Base-by-base conservation (phyloP, 805 yeast genomes). In the Ogataea glucozyma region DNA sequence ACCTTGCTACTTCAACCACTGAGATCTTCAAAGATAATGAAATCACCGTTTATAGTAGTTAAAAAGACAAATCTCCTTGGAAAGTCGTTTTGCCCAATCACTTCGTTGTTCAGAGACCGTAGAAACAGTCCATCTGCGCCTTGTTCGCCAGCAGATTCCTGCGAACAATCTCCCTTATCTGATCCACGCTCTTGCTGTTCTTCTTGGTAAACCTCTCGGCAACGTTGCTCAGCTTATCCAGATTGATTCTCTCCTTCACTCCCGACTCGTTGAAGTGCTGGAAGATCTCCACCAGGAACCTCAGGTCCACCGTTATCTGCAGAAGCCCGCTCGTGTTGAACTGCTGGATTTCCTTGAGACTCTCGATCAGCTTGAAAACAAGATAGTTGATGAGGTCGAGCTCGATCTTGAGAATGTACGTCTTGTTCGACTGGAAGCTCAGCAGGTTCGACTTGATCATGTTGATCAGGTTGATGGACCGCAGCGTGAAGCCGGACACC, bases 51-150 rank as follows among this genome's bases (percentile, higher is more conserved):
- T n/a, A n/a, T n/a, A n/a, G n/a, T n/a, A n/a, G n/a, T n/a, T n/a
- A n/a, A n/a, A n/a, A n/a, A n/a, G n/a, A n/a, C n/a, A n/a, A n/a
- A n/a, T n/a, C n/a, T n/a, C n/a, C n/a, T n/a, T n/a, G n/a, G n/a
- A n/a, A n/a, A n/a, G n/a, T n/a, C n/a, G n/a, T n/a, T n/a, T n/a
- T n/a, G n/a, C n/a, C n/a, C n/a, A n/a, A n/a, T n/a, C n/a, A n/a
- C n/a, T n/a, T n/a, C n/a, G n/a, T n/a, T n/a, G n/a, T n/a, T n/a
- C n/a, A n/a, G n/a, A n/a, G n/a, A n/a, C 47, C 43, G 31, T 46
- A 52, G 39, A 59, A 56, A 43, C 64, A 57, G 11, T 53, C 58
- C 46, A 61, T 51, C 33, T 58, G 62, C 1, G 61, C 51, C 29
- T 57, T 51, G 29, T 60, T 61, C 4, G 40, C 36, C 14, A 43